Evolutionary conservation across 768 basidiomycete genomes (phyloP), one percentile per base, ranked within the genome.

Genomic region (Tulasnella sp.): DNA sequence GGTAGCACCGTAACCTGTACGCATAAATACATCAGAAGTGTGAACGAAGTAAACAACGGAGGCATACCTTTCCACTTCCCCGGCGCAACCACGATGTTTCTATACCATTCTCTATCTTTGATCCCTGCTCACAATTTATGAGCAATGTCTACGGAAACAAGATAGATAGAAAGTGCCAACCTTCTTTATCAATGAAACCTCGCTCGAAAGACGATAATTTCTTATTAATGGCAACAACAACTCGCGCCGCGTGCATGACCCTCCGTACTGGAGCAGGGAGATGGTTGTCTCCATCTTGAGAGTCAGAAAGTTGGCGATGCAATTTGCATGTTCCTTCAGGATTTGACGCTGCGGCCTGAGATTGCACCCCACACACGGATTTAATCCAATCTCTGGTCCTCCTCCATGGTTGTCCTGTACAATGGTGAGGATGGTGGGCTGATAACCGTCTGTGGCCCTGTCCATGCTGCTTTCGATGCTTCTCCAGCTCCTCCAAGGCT

Each of bases 61-160:
- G 7, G 12, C 73, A 58, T 57, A 83, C 83, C 81, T 34, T 82
- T 76, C 78, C 81, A 81, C 63, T 85, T 80, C 33, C 88, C 89
- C 27, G 90, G 89, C 2, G 89, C 86, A 37, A 89, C 84, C 42
- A 75, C 88, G 13, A 89, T 72, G 65, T 90, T 82, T 59, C 70
- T 77, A 62, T 83, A 93, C 89, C 89, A 92, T 62, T 86, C 81
- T 16, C 65, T 39, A 24, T 55, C 43, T 41, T 45, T 56, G 32
- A 58, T 56, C 15, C 55, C n/a, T n/a, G n/a, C n/a, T n/a, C n/a
- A 35, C 10, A 16, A 35, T 10, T 16, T 10, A 35, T 16, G 34
- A 10, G 34, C 34, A 16, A 35, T 24, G 8, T 16, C 41, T 13
- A 8, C 15, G 24, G 10, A 25, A 8, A 43, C 13, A n/a, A 12